phyloP scores from a whole-genome alignment of 352 stramenopile species.

The Pythium brassicae region DNA sequence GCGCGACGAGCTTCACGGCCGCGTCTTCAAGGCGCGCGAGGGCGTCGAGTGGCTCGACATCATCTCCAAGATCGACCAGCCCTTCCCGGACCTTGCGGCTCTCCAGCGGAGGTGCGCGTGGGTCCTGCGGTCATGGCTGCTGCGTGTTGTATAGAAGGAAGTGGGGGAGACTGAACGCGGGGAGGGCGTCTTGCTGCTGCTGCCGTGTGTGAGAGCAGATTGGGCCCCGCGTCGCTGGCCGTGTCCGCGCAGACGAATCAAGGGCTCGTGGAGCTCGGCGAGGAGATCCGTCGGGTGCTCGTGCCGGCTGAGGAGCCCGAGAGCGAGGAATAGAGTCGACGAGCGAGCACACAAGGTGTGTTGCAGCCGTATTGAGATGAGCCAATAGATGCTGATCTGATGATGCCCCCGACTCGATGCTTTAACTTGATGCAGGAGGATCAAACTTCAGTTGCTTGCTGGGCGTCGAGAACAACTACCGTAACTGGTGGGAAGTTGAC shows the following conservation, averaged over 20 bases:
- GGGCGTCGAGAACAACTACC: too few species aligned
- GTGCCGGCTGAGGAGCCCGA: conserved; percentile 14
- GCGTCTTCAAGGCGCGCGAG: conserved; percentile 32
- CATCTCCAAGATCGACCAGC: conserved; percentile 81
- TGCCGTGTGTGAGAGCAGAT: conserved; percentile 11
- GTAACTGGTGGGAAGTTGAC: too few species aligned
- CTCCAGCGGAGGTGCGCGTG: conserved; percentile 34
- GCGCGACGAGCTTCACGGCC: conserved; percentile 61
- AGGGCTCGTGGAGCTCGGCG: conserved; percentile 54
- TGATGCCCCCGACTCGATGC: too few species aligned
- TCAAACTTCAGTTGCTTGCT: too few species aligned
- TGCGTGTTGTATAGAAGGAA: neutral
- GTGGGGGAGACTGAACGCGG: neutral
- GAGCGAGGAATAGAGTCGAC: neutral
- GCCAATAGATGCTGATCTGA: neutral
- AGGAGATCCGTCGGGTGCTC: conserved; percentile 47
- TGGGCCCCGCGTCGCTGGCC: conserved; percentile 15
- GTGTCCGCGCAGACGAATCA: conserved; percentile 81
- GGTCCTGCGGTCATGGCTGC: neutral
- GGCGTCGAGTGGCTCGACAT: conserved; percentile 80
- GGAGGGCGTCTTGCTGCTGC: neutral
- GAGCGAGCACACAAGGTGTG: neutral
- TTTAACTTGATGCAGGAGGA: too few species aligned
- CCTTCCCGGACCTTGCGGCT: conserved; percentile 28
- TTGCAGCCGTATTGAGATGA: too few species aligned